Evolutionary conservation across 176 grass and related monocot species (phyloP).

Genomic region (Oryza officinalis): DNA sequence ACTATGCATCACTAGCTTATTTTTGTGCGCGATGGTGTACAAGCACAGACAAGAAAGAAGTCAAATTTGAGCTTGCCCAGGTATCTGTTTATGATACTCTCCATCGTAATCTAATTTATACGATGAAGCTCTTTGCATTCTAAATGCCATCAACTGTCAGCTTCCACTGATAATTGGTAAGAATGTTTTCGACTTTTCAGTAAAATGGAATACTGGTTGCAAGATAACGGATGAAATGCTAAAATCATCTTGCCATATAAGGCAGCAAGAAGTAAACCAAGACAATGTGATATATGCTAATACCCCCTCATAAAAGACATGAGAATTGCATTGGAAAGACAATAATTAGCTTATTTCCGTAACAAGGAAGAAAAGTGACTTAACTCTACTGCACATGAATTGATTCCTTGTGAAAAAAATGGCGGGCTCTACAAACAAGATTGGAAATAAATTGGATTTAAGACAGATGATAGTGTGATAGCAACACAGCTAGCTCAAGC

Average conservation of each 20-base stretch:
- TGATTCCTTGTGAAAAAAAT: slow-evolving; percentile 31
- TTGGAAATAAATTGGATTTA: background rate
- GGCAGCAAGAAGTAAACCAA: slow-evolving; percentile 4
- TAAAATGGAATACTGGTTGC: background rate
- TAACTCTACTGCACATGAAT: background rate
- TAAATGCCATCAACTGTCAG: background rate
- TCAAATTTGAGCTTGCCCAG: background rate
- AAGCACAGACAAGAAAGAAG: background rate
- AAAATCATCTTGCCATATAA: background rate
- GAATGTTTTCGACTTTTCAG: background rate
- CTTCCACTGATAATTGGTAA: background rate
- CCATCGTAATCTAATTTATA: background rate
- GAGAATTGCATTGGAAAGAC: background rate
- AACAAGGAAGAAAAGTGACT: slow-evolving; percentile 10
- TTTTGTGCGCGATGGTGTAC: background rate
- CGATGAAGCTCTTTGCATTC: background rate
- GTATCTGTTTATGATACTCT: background rate
- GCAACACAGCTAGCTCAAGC: slow-evolving; percentile 4
- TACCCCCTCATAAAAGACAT: background rate
- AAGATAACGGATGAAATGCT: background rate
- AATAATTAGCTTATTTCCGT: background rate
- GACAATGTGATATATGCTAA: background rate
- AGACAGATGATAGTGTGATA: background rate
- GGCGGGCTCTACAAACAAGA: background rate
- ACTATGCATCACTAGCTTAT: background rate